Conservation (phyloP, 2,329 filamentous ascomycete genomes). For the Didymellaceae sp. region DNA sequence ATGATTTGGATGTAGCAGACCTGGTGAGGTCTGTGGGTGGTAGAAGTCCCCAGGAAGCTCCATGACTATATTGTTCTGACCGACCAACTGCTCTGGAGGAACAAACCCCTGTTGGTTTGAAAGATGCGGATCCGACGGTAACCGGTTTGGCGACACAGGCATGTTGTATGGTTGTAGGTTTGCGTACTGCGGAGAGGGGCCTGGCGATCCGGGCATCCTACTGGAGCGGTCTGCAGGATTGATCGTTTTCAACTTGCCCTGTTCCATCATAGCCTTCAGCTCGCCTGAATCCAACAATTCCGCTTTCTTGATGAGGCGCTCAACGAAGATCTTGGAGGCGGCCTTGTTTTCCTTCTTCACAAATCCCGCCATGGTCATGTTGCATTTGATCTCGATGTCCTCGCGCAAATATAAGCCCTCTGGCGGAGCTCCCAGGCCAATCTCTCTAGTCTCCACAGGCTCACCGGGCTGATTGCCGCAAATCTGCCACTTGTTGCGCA, state of each 20-base stretch:
- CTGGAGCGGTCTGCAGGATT: conserved; percentile 53
- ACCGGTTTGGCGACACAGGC: conserved; percentile 36
- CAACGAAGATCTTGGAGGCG: conserved; percentile 71
- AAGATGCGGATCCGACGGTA: conserved; percentile 20
- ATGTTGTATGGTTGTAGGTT: conserved; percentile 37
- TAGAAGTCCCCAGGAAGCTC: conserved; percentile 54
- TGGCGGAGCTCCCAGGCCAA: conserved; percentile 68
- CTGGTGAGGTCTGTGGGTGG: conserved; percentile 41
- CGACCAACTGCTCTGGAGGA: conserved; percentile 30
- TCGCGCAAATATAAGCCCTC: conserved; percentile 73
- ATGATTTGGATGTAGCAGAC: conserved; percentile 30
- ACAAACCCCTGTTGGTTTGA: conserved; percentile 20
- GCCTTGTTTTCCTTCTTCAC: conserved; percentile 72
- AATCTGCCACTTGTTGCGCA: conserved; percentile 72
- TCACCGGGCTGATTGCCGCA: conserved; percentile 74
- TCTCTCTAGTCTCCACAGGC: conserved; percentile 65
- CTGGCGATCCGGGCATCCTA: conserved; percentile 6
- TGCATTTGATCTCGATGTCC: conserved; percentile 74
- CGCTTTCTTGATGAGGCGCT: conserved; percentile 73
- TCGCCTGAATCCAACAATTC: conserved; percentile 71
- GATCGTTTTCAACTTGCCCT: conserved; percentile 67
- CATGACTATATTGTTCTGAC: conserved; percentile 46
- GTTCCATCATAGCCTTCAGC: conserved; percentile 71
- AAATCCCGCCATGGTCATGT: conserved; percentile 68
- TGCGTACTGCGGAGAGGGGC: conserved; percentile 29